phyloP scores from a whole-genome alignment of 2,329 filamentous ascomycete species.

The Ceratocystis cubensis region DNA sequence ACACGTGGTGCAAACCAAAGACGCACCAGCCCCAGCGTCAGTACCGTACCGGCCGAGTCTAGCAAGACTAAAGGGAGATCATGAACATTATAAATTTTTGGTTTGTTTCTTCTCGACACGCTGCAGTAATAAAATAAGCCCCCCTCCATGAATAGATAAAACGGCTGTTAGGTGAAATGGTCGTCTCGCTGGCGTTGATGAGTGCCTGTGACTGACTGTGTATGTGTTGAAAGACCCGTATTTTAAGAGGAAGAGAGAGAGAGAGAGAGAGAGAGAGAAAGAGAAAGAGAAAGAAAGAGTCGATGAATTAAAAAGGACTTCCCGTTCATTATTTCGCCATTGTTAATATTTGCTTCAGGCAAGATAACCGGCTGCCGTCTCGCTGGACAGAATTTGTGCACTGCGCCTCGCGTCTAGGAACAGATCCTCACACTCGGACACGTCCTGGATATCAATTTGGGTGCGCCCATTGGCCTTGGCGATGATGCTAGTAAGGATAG shows the following conservation, averaged over 20 bases:
- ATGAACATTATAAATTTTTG: background rate
- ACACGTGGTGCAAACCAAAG: slow-evolving; percentile 9
- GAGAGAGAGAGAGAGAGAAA: background rate
- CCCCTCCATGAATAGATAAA: too few species aligned
- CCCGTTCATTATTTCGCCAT: background rate
- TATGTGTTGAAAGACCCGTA: too few species aligned
- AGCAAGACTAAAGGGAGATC: background rate
- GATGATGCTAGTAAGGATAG: slow-evolving; percentile 52
- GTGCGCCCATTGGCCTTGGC: slow-evolving; percentile 69
- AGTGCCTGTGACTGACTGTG: too few species aligned
- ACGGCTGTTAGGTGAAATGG: too few species aligned
- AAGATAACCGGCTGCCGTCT: slow-evolving; percentile 53
- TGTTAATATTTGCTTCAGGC: slow-evolving; percentile 29
- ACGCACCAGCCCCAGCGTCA: background rate
- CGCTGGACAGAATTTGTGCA: slow-evolving; percentile 52
- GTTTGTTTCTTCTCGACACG: background rate
- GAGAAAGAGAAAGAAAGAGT: background rate
- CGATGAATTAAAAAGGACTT: background rate
- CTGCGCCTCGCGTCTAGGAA: slow-evolving; percentile 75
- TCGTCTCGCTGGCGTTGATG: too few species aligned
- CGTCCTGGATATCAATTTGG: slow-evolving; percentile 65
- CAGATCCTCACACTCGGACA: slow-evolving; percentile 69
- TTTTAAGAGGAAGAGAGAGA: background rate
- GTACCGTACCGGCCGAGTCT: background rate
- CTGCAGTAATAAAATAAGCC: too few species aligned